A percentile compares a stretch with the other conserved stretches of the same genome.
phyloP scores from a whole-genome alignment of 1,284 basidiomycete species.

The Cystobasidium sp. region DNA sequence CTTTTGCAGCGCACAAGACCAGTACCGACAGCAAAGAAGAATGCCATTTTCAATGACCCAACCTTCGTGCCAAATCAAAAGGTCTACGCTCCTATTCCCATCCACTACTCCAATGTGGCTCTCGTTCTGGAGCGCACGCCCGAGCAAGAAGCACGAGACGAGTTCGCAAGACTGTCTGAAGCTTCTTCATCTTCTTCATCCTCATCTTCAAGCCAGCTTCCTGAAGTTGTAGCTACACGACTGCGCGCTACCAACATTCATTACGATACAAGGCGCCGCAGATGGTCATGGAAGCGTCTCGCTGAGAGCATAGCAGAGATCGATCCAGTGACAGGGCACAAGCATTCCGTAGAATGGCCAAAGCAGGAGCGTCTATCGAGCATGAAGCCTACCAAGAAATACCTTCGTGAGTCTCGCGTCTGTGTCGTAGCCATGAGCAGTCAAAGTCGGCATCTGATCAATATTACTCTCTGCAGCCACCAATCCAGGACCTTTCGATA shows the following conservation, averaged over 20 bases:
- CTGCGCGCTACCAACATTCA: slow-evolving; percentile 23
- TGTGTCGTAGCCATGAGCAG: too few relatives aligned
- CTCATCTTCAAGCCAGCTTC: neutral
- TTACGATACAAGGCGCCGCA: slow-evolving; percentile 22
- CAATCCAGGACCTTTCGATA: slow-evolving; percentile 19
- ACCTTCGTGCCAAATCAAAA: slow-evolving; percentile 27
- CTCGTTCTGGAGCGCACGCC: slow-evolving; percentile 36
- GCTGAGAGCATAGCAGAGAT: slow-evolving; percentile 34
- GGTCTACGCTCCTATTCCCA: slow-evolving; percentile 23
- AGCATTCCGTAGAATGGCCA: slow-evolving; percentile 22
- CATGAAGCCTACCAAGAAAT: slow-evolving; percentile 1
- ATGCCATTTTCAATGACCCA: slow-evolving; percentile 32
- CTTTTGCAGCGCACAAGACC: slow-evolving; percentile 25
- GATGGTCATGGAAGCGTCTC: slow-evolving; percentile 34
- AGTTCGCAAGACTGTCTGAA: slow-evolving; percentile 19
- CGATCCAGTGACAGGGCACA: slow-evolving; percentile 16
- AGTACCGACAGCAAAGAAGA: slow-evolving; percentile 26
- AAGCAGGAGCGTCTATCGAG: slow-evolving; percentile 11
- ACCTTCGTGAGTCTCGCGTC: slow-evolving; percentile 15
- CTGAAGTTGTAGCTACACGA: slow-evolving; percentile 31
- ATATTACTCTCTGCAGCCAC: neutral
- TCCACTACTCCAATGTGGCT: slow-evolving; percentile 43
- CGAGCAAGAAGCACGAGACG: slow-evolving; percentile 36
- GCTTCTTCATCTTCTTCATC: slow-evolving; percentile 14
- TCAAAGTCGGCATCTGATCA: neutral